Evolutionary conservation across 441 rosid species (phyloP).

Genomic region (Geranium incanum): DNA sequence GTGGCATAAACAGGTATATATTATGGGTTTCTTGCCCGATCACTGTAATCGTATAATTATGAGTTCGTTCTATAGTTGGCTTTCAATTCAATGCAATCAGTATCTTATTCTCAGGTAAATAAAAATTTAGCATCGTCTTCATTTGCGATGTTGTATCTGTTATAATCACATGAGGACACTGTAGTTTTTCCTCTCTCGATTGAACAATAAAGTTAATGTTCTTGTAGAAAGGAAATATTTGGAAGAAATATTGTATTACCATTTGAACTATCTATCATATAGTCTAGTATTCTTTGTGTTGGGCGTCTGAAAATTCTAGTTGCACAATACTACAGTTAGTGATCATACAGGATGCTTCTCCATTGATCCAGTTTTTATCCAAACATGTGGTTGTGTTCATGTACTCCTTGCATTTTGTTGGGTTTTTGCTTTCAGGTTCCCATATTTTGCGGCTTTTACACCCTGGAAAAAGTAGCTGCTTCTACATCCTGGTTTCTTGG

Average conservation of each 20-base stretch:
- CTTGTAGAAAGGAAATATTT: neutral
- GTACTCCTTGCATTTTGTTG: slow-evolving; percentile 16
- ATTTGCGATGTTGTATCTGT: neutral
- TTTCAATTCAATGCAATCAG: neutral
- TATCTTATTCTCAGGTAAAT: neutral
- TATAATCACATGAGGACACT: neutral
- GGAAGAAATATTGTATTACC: neutral
- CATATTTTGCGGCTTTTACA: slow-evolving; percentile 47
- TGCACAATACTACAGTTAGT: neutral
- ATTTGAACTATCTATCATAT: neutral
- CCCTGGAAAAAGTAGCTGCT: slow-evolving; percentile 57
- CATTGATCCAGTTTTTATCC: neutral
- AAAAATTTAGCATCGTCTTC: neutral
- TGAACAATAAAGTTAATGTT: neutral
- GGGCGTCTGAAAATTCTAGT: neutral
- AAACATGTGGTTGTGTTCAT: neutral
- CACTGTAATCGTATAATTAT: neutral
- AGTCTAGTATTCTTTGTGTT: neutral
- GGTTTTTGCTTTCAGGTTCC: slow-evolving; percentile 50
- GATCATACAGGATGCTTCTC: neutral
- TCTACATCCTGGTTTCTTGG: slow-evolving; percentile 57
- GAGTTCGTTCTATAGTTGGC: neutral
- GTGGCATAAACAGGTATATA: slow-evolving; percentile 72
- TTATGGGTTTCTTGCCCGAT: neutral
- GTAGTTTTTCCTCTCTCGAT: neutral